Evolutionary conservation across 495 filamentous ascomycete species (phyloP).

Genomic region (Penicillium desertorum): DNA sequence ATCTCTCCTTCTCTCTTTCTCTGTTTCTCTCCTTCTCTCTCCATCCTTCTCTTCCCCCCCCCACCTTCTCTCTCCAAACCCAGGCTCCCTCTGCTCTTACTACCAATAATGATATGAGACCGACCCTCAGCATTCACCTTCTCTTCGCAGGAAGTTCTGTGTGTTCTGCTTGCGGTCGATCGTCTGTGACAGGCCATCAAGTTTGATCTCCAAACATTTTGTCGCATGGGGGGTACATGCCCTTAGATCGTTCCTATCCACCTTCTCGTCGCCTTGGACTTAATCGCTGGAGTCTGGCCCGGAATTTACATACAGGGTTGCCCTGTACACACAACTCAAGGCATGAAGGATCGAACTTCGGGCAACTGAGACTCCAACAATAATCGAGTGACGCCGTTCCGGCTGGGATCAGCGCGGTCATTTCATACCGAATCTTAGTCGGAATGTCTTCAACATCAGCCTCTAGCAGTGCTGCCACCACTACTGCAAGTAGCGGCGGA

Average conservation of each 20-base stretch:
- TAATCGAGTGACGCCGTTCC: neutral
- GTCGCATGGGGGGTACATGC: neutral
- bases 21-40: neutral
- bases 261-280: neutral
- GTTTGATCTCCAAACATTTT: neutral
- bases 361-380: neutral
- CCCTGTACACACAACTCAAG: constrained; percentile 5
- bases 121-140: neutral
- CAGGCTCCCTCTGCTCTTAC: neutral
- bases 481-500: constrained; percentile 15
- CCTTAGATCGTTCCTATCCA: neutral
- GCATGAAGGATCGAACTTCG: constrained; percentile 3
- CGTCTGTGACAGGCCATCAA: neutral
- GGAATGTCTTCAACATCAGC: constrained; percentile 27
- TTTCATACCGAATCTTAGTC: neutral
- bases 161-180: neutral
- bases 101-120: constrained; percentile 15
- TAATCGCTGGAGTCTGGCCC: neutral
- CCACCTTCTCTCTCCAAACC: neutral
- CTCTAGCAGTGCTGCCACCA: constrained; percentile 25
- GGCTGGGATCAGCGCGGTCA: neutral
- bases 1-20: neutral
- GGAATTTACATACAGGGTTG: neutral
- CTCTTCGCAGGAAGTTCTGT: constrained; percentile 6
- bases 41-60: neutral